Conservation (phyloP, 2,329 filamentous ascomycete genomes). For the Raffaelea arxii region DNA sequence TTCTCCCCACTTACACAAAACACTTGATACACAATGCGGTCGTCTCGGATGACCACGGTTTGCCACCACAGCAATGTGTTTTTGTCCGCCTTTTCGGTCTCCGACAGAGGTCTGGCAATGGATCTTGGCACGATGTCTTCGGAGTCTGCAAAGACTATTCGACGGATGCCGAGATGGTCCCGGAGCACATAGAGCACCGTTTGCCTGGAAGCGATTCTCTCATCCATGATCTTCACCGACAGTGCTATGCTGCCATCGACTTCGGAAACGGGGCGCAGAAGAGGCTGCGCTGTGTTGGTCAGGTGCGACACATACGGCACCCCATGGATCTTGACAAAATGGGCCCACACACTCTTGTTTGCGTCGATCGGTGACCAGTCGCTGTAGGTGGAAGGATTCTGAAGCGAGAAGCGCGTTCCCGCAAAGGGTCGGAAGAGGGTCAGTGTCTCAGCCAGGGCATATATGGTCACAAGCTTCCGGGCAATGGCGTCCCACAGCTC, state of each 20-base stretch:
- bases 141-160: background rate
- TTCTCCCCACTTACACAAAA: no score
- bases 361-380: background rate
- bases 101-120: no score
- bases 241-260: background rate
- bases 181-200: background rate
- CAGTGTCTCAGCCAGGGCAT: background rate
- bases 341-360: background rate
- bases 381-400: background rate
- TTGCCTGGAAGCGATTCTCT: background rate
- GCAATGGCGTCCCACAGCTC: background rate
- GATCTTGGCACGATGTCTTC: background rate
- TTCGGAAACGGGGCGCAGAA: background rate
- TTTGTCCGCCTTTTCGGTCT: background rate
- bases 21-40: background rate
- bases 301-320: background rate
- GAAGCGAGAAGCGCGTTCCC: background rate
- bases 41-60: background rate
- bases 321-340: background rate
- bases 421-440: background rate
- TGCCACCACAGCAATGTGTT: background rate
- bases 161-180: background rate
- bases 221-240: background rate
- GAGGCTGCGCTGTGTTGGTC: background rate
- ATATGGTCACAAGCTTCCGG: background rate